Evolutionary conservation across 495 filamentous ascomycete genomes (phyloP), one percentile per base, ranked within the genome.

Genomic region (Staphylotrichum tortipilum): DNA sequence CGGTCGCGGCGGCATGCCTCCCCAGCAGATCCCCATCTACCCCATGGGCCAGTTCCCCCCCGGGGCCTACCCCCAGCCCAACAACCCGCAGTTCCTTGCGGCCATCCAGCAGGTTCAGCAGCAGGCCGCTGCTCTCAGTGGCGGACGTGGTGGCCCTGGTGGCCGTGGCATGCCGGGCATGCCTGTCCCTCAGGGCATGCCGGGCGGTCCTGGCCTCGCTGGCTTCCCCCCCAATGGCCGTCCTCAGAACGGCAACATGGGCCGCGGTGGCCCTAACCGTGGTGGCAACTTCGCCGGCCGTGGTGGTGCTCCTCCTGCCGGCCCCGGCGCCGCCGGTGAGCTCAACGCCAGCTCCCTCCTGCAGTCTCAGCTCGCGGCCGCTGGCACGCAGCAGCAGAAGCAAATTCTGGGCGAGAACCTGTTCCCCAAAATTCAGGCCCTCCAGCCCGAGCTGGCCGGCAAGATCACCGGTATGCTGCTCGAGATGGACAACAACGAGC

Each of bases 391-490:
- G 29, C 84, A 89, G 64, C 94, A 96, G 76, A 99, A 99, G 82
- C 92, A 99, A 76, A 83, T 95, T 71, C 80, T 99, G 46, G 92
- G 92, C 59, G 92, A 99, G 74, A 84, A 86, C 47, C 81, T 99
- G 44, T 99, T 96, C 78, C 92, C 92, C 55, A 97, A 96, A 84
- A 96, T 99, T 62, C 82, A 88, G 67, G 78, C 77, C 45, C 80
- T 92, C 69, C 89, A 97, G 77, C 89, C 89, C 36, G 88, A 94
- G 55, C 76, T 99, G 52, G 92, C 92, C 55, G 92, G 92, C 58
- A 99, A 99, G 84, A 96, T 99, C 63, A 99, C 92, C 52, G 92
- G 92, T 69, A 99, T 99, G 92, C 81, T 99, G 60, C 65, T 99
- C 58, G 92, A 99, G 79, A 99, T 99, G 92, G 92, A 96, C 54